Base-by-base conservation (phyloP, 352 stramenopile genomes). In the Phytophthora multivora region DNA sequence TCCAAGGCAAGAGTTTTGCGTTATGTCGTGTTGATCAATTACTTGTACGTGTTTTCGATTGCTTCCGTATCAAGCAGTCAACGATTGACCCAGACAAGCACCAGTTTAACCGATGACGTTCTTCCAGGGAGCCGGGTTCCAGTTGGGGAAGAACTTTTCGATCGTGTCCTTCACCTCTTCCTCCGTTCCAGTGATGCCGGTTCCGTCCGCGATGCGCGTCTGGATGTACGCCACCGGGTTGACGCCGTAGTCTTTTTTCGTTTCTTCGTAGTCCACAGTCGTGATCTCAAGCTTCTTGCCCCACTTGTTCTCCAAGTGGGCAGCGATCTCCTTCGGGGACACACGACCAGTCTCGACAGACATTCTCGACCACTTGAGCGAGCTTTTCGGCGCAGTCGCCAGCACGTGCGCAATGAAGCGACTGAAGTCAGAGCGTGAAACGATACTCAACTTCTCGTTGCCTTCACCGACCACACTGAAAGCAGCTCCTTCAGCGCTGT, bases 201-300 rank as follows among this genome's bases (percentile, higher is more conserved):
- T 51, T 11, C 60, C 59, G 57, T 74, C 55, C 4, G 41, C 60
- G n/a, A 74, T 59, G 18, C 54, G 30, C 19, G 58, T 69, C 33
- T 33, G 55, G 7, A 74, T 42, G 54, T 63, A 70, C 13, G 59
- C 46, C 11, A 56, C 9, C 12, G 53, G 36, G 43, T 73, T 54
- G 25, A 54, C 51, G 11, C 57, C 43, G 59, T 62, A 69, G 18
- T 50, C 59, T 13, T 50, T 53, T 43, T 69, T 69, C 47, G 54
- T 66, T 19, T 62, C 42, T 10, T 69, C 60, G 53, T 65, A 66
- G 36, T 59, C 41, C 10, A 60, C 40, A 21, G 51, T 30, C 1
- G 43, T 62, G 36, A 69, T n/a, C 28, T 69, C 49, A 23, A 66
- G 58, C 49, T 69, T 69, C 53, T 60, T 73, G 35, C 49, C 54